Evolutionary conservation across 176 grass and related monocot genomes (phyloP).

Genomic region (bread wheat (Triticum aestivum)): IWGSC_CS_RefSeq_v2.1 NC_057805.1:425560021-425560520

Average conservation of each 20-base stretch:
- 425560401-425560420: too few species aligned
- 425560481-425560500: conserved; percentile 35
- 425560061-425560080: background rate
- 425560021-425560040: background rate
- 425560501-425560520: conserved; percentile 20
- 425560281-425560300: too few species aligned
- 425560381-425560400: too few species aligned
- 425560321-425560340: too few species aligned
- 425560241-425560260: too few species aligned
- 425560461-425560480: conserved; percentile 37
- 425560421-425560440: too few species aligned
- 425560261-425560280: too few species aligned
- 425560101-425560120: background rate
- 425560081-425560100: background rate
- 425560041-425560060: background rate
- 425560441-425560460: background rate
- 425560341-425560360: too few species aligned
- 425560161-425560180: background rate
- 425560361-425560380: too few species aligned
- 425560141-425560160: background rate
- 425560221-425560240: too few species aligned
- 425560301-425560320: too few species aligned
- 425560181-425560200: background rate
- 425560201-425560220: background rate
- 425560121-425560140: too few species aligned